Evolutionary conservation across 1,139 yeast species (phyloP).

Genomic region (Suhomyces atakaporum): DNA sequence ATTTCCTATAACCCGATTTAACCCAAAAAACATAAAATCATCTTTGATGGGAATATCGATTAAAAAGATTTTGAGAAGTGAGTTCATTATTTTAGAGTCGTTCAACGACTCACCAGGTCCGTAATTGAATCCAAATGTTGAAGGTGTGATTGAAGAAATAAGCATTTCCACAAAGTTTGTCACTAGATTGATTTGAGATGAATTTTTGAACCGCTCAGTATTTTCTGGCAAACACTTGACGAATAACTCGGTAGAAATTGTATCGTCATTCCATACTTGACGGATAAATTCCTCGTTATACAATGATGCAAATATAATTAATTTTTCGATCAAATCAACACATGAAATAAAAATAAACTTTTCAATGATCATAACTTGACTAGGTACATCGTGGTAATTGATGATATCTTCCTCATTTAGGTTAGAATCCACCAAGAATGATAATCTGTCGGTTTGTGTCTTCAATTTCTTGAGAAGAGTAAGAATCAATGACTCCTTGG

Average conservation of each 20-base stretch:
- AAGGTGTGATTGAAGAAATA: constrained; percentile 37
- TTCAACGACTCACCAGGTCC: constrained; percentile 17
- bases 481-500: constrained; percentile 33
- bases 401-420: constrained; percentile 38
- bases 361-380: constrained; percentile 50
- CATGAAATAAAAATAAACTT: constrained; percentile 50
- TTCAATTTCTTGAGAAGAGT: constrained; percentile 22
- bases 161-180: constrained; percentile 44
- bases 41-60: constrained; percentile 43
- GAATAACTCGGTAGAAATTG: constrained; percentile 27
- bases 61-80: constrained; percentile 42
- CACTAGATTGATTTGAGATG: constrained; percentile 43
- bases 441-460: constrained; percentile 21
- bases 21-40: constrained; percentile 50
- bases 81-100: constrained; percentile 29
- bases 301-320: constrained; percentile 29
- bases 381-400: constrained; percentile 36
- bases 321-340: constrained; percentile 55
- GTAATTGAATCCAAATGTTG: constrained; percentile 24
- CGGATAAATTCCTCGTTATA: constrained; percentile 23
- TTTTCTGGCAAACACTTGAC: constrained; percentile 39
- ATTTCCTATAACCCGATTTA: constrained; percentile 56
- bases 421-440: constrained; percentile 30
- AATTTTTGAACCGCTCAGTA: constrained; percentile 38
- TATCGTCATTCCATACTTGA: constrained; percentile 28